Base-by-base conservation (phyloP, 2,329 filamentous ascomycete genomes). In the Huntiella abstrusa region DNA sequence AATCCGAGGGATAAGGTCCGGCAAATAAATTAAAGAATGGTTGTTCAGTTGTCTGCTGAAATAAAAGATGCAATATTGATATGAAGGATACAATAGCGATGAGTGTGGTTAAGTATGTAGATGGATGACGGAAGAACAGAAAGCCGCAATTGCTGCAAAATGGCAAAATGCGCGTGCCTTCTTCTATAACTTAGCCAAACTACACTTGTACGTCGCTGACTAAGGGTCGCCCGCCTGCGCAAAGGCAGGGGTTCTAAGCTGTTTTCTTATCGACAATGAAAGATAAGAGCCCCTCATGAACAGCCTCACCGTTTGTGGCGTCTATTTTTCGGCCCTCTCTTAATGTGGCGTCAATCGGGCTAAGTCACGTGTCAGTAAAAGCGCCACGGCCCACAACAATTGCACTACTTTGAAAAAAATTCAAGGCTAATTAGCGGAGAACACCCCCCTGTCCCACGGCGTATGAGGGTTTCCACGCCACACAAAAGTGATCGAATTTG, bases 401-500 rank as follows among this genome's bases (percentile, higher is more conserved):
- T 48, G 46, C 35, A 17, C 33, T 42, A 45, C 16, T 32, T 45
- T 47, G 37, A 41, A 41, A 47, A 43, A 17, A 40, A 34, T 43
- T 44, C 38, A 43, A 28, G 34, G 41, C 16, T 28, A 28, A 32
- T 43, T 43, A 43, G 41, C 41, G 41, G 41, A 42, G 41, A 43
- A 43, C 33, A 34, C 41, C 41, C 32, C 32, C 48, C 48, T 49
- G 48, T 49, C 41, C 40, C 48, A 49, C 41, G 34, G 57, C 58
- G 53, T 36, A 54, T 49, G 59, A 62, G 59, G 59, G 61, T 62
- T 65, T 64, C 61, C 64, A 63, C 50, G 57, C 58, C 62, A 62
- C 64, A 65, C 62, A 65, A 63, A 64, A 65, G 47, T 50, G 46
- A 58, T 62, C 58, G 58, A 65, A 60, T 65, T 64, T 58, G 60